Percentiles rank a stretch among this genome's conserved stretches.
Conservation (phyloP, 225 moss, liverwort and hornwort species). For the Sphagnum tenellum region DNA sequence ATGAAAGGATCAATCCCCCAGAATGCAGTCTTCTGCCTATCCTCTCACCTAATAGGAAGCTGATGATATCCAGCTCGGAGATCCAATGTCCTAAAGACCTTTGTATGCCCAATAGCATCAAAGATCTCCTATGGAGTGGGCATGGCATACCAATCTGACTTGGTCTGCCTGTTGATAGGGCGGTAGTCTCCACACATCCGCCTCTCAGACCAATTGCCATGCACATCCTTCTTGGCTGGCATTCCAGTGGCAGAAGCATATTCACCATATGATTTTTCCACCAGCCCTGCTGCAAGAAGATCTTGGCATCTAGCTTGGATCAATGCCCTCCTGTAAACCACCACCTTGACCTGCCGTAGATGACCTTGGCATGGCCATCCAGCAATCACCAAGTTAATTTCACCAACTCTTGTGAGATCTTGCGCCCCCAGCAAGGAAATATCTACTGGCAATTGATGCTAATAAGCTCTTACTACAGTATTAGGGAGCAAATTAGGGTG, state of each 20-base stretch:
- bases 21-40: slow-evolving; percentile 2
- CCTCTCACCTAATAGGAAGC: not conserved
- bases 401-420: not conserved
- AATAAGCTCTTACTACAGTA: not conserved
- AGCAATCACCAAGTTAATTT: slow-evolving; percentile 6
- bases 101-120: not conserved
- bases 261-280: not conserved
- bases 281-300: not conserved
- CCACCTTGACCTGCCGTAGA: not conserved
- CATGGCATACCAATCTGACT: not conserved
- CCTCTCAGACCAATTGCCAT: not conserved
- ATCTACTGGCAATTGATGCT: not conserved
- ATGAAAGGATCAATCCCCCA: slow-evolving; percentile 1
- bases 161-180: not conserved
- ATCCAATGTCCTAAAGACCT: slow-evolving; percentile 2
- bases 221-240: not conserved
- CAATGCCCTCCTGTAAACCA: not conserved
- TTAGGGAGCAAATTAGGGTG: not conserved
- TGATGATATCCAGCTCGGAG: not conserved
- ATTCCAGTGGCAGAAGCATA: not conserved
- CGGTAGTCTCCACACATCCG: slow-evolving; percentile 3
- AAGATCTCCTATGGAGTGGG: not conserved
- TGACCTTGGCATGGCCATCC: slow-evolving; percentile 5
- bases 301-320: not conserved
- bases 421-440: slow-evolving; percentile 2